Percentiles rank a stretch among this genome's conserved stretches.
phyloP scores from a whole-genome alignment of 441 rosid species.

The Manihot esculenta region DNA sequence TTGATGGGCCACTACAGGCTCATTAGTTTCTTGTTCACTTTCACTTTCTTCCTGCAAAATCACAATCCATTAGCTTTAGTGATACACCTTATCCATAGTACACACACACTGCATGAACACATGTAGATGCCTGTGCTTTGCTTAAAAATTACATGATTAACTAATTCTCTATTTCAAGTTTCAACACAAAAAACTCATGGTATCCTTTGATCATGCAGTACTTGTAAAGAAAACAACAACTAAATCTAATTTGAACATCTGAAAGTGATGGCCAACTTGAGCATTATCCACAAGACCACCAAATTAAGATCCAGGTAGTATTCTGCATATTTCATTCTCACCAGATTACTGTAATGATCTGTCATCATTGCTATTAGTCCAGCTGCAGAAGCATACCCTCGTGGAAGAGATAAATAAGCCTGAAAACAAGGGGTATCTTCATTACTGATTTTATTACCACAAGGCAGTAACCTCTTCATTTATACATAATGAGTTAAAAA shows the following conservation, averaged over 20 bases:
- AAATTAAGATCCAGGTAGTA: not conserved
- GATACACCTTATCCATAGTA: not conserved
- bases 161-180: not conserved
- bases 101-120: not conserved
- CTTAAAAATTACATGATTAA: not conserved
- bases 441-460: constrained; percentile 10
- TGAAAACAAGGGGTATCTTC: constrained; percentile 29
- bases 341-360: constrained; percentile 90
- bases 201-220: not conserved
- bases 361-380: constrained; percentile 99
- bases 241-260: not conserved
- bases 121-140: not conserved
- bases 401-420: constrained; percentile 97
- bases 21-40: constrained; percentile 68
- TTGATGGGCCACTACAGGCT: constrained; percentile 40
- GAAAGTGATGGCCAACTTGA: not conserved
- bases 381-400: constrained; percentile 87
- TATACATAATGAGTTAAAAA: not conserved
- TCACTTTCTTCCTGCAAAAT: constrained; percentile 72
- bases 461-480: not conserved
- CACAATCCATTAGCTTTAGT: constrained; percentile 13
- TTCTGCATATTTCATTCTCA: constrained; percentile 24
- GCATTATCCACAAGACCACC: not conserved
- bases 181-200: not conserved
- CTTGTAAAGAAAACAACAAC: too few relatives aligned